Base-by-base conservation (phyloP, 148 eudicot genomes). In the Polygonum maritimum region DNA sequence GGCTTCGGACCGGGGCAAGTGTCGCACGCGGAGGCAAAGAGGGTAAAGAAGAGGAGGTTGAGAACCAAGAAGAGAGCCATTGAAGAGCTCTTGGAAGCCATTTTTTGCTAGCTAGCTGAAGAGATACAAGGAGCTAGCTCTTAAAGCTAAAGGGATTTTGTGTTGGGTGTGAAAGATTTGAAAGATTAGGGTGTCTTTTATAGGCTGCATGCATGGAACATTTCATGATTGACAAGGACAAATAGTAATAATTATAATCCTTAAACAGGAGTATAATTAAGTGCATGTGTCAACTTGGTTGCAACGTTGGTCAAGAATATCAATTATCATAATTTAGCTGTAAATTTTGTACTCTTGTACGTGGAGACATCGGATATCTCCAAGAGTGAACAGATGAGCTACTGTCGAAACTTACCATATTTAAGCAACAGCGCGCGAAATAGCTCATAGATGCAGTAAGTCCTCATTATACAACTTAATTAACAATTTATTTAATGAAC, bases 41-140 rank as follows among this genome's bases (percentile, higher is more conserved):
- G 44, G 44, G 71, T 67, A 7, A 35, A 67, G 71, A 67, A 67
- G 19, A 67, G 41, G 71, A 33, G 41, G 71, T 35, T 67, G 44
- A 67, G 71, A 5, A 33, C 21, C 10, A 67, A 36, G 45, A 67
- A 67, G 71, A 67, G 71, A 15, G 71, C 71, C 3, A 67, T 13
- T 38, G 71, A 67, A 38, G 71, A 35, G 44, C 9, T 38, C 71
- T 67, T 67, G 21, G 45, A 65, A 33, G 71, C 41, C 71, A 65
- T 65, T 65, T 35, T 26, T 8, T 0, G 31, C 31, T 26, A 60
- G 21, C 4, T 16, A 52, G 22, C 4, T 22, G 9, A 10, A 10
- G 33, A 60, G 14, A 2, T 22, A 22, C 36, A 9, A 60, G 22
- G 67, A 26, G 36, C 36, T 26, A 26, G 31, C 31, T 26, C 58